Conservation (phyloP, 495 filamentous ascomycete genomes). For the Penicillium samsonianum region DNA sequence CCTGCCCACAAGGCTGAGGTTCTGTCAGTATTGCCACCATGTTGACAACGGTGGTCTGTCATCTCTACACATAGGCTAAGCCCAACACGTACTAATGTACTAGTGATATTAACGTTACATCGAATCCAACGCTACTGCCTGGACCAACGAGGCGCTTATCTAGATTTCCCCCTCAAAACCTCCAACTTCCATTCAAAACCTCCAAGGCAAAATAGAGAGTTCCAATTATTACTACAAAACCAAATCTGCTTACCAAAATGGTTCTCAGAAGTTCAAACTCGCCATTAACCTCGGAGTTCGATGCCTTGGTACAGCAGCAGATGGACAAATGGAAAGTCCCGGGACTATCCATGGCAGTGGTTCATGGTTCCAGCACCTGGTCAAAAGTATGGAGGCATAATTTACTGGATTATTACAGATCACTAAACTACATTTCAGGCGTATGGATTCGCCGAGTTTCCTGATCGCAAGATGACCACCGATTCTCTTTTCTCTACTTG, state of each 20-base stretch:
- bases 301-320: conserved; percentile 28
- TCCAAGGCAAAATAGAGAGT: neutral
- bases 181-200: neutral
- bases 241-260: neutral
- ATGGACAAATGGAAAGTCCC: conserved; percentile 48
- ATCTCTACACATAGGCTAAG: neutral
- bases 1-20: neutral
- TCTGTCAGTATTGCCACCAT: neutral
- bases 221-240: neutral
- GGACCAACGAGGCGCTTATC: neutral
- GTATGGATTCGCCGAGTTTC: conserved; percentile 45
- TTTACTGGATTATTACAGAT: conserved; percentile 36
- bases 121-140: neutral
- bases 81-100: neutral
- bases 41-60: neutral
- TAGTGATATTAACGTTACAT: neutral
- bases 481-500: conserved; percentile 42
- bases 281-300: conserved; percentile 27
- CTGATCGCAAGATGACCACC: conserved; percentile 42
- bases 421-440: conserved; percentile 43
- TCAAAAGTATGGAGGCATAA: conserved; percentile 34
- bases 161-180: neutral
- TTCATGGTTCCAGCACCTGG: conserved; percentile 45
- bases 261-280: neutral
- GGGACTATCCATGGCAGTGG: conserved; percentile 46